Percentiles rank a stretch among this genome's conserved stretches.
Evolutionary conservation across 78 protist species (phyloP).

Genomic region (Polysphondylium violaceum): DNA sequence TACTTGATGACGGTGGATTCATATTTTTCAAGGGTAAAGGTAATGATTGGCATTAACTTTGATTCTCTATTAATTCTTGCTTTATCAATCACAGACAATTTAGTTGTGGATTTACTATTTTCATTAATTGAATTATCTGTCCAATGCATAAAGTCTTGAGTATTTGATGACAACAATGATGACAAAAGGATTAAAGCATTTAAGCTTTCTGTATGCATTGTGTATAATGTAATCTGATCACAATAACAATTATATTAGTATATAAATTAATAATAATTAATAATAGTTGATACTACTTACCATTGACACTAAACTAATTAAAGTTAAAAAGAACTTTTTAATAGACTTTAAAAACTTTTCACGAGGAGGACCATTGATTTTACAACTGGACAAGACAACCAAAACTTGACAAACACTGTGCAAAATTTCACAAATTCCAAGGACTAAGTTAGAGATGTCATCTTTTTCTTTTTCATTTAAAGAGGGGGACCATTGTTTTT

Average conservation of each 20-base stretch:
- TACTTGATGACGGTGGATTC: slow-evolving; percentile 36
- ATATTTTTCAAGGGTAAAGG: slow-evolving; percentile 16
- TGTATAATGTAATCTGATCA: not conserved
- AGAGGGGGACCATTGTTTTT: slow-evolving; percentile 19
- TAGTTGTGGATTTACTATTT: not conserved
- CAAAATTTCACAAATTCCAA: not conserved
- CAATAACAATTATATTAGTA: not conserved
- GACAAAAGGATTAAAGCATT: not conserved
- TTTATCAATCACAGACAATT: not conserved
- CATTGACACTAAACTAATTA: not conserved
- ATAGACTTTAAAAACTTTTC: slow-evolving; percentile 24
- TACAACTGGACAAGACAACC: not conserved
- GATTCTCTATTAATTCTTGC: slow-evolving; percentile 37
- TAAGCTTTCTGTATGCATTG: not conserved
- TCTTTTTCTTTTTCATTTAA: not conserved
- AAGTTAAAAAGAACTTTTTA: slow-evolving; percentile 16
- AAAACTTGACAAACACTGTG: not conserved
- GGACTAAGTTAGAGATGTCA: not conserved
- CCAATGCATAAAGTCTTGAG: slow-evolving; percentile 1
- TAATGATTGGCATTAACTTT: slow-evolving; percentile 27
- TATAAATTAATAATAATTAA: not conserved
- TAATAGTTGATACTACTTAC: not conserved
- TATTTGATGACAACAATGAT: not conserved
- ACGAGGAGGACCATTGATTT: slow-evolving; percentile 2
- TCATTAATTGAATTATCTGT: not conserved